Base-by-base conservation (phyloP, 345 rosid genomes). In the Bruguiera gymnorhiza region DNA sequence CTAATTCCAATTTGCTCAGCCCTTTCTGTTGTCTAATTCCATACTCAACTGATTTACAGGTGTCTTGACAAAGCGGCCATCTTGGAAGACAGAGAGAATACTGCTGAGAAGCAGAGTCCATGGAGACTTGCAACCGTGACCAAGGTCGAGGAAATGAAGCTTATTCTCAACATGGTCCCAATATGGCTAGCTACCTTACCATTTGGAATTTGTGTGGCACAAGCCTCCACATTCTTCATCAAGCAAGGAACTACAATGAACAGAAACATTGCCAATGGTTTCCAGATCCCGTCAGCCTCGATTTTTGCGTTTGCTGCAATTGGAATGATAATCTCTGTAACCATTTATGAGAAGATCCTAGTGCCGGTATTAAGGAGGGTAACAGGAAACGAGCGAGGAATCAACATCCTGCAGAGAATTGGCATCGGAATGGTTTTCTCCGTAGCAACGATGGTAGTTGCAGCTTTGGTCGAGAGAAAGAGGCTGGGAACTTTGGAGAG, bases 41-140 rank as follows among this genome's bases (percentile, higher is more conserved):
- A 23, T 3, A 21, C 60, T 5, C 29, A 24, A 23, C 19, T 55
- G 32, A 37, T 15, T 79, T 76, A 56, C 84, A 94, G 98, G 81
- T 95, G 86, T 83, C 87, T 95, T 26, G 99, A 95, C 82, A 92
- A 86, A 76, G 97, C 99, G 10, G 96, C 99, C 24, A 70, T 91
- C 51, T 15, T 86, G 24, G 87, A 84, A 64, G 78, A 71, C 50
- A 65, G 76, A 31, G 83, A 65, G 72, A 70, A 52, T 64, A 67
- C 72, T 59, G 65, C 61, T 15, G 84, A 84, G 75, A 84, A 83
- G 62, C 83, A 81, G 50, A 74, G 77, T 84, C 84, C 88, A 6
- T 88, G 97, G 97, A 83, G 84, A 81, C 89, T 92, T 2, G 84
- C 92, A 57, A 86, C 92, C 0, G 89, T 92, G 75, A 95, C 96